A percentile compares a stretch with the other conserved stretches of the same genome.
phyloP scores from a whole-genome alignment of 768 basidiomycete genomes.

The Tulasnella sp. region DNA sequence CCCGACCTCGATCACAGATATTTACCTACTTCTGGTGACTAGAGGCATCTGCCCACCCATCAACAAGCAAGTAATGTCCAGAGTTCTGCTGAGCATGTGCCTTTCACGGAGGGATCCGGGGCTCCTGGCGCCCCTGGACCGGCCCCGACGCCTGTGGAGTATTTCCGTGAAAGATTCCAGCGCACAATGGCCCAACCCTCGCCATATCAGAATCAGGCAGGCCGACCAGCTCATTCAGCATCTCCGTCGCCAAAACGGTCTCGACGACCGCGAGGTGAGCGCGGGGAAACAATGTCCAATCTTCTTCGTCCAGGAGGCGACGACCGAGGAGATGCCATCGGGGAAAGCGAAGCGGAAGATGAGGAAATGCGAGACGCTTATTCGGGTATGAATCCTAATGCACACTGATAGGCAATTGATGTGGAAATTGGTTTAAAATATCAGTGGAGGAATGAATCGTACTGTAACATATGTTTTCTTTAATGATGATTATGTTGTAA shows the following conservation, averaged over 20 bases:
- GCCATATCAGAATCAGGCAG: constrained; percentile 13
- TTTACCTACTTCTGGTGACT: neutral
- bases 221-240: neutral
- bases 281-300: neutral
- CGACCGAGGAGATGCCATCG: neutral
- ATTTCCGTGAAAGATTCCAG: constrained; percentile 16
- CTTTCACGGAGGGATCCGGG: neutral
- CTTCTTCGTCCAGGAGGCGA: neutral
- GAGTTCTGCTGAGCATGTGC: neutral
- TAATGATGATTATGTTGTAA: neutral
- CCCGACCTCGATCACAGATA: neutral
- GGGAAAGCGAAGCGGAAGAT: neutral
- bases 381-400: neutral
- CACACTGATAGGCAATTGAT: neutral
- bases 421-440: neutral
- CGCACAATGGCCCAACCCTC: constrained; percentile 13
- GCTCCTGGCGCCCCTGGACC: neutral
- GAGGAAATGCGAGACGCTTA: constrained; percentile 5
- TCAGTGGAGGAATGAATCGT: neutral
- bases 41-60: neutral
- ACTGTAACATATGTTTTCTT: neutral
- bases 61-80: neutral
- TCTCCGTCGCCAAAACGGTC: neutral
- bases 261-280: neutral
- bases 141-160: neutral